These are phyloP conservation scores for Candida sp. DNA, from an alignment of 1,139 yeast genomes.

Conservation along the genomic window DNA sequence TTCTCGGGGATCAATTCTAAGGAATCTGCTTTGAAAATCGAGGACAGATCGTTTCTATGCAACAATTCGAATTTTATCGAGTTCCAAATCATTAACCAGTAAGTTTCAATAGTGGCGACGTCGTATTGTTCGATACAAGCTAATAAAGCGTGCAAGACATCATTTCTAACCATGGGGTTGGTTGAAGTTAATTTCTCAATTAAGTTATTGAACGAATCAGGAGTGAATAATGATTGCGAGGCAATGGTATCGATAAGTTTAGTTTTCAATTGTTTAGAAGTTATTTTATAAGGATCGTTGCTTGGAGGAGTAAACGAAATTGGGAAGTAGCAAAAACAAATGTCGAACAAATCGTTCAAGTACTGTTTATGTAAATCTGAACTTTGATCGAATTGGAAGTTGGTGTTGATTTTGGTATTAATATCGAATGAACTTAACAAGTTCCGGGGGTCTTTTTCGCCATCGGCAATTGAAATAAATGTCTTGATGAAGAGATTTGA, in stretches of 20 bases:
- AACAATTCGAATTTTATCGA: conserved; percentile 84
- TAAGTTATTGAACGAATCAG: conserved; percentile 72
- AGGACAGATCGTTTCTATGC: conserved; percentile 54
- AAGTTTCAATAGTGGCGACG: conserved; percentile 40
- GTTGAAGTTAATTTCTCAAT: conserved; percentile 86
- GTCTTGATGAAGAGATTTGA: conserved; percentile 47
- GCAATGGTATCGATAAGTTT: conserved; percentile 60
- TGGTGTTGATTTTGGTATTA: conserved; percentile 45
- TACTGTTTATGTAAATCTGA: conserved; percentile 35
- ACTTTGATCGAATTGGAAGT: conserved; percentile 35
- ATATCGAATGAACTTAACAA: conserved; percentile 67
- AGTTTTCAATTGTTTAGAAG: conserved; percentile 65
- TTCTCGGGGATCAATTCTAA: conserved; percentile 27
- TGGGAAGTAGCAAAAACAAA: conserved; percentile 93
- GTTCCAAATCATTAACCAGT: conserved; percentile 82
- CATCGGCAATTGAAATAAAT: conserved; percentile 68
- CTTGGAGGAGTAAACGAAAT: conserved; percentile 93
- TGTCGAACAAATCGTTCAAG: conserved; percentile 68
- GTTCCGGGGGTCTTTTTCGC: conserved; percentile 95
- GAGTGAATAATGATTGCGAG: conserved; percentile 62
- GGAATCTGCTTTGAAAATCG: conserved; percentile 24
- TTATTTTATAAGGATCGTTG: conserved; percentile 84
- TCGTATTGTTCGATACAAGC: conserved; percentile 55
- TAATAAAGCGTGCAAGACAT: conserved; percentile 63
- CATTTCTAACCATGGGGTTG: conserved; percentile 72